These are phyloP conservation scores for Crataegus laevigata DNA, from an alignment of 306 rosid genomes.

Conservation along the genomic window DNA sequence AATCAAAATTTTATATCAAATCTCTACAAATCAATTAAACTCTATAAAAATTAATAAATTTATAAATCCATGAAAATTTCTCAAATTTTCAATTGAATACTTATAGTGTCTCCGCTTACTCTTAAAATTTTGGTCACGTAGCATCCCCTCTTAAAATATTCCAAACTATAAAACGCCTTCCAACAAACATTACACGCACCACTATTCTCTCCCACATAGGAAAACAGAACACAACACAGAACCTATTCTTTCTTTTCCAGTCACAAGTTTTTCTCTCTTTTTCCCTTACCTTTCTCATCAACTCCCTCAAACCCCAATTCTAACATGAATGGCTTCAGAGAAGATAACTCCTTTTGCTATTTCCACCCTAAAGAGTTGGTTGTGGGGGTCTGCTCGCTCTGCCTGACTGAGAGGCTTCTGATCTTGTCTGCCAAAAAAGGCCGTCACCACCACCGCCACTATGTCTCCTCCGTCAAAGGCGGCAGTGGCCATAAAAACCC, in stretches of 20 bases:
- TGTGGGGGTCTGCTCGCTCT: constrained; percentile 77
- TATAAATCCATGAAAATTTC: no score
- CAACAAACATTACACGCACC: constrained; percentile 5
- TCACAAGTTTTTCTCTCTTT: background rate
- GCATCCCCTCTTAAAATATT: background rate
- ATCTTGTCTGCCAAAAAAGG: constrained; percentile 59
- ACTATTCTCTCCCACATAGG: background rate
- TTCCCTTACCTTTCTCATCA: background rate
- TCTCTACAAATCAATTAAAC: no score
- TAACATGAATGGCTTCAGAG: constrained; percentile 48
- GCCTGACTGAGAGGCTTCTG: constrained; percentile 77
- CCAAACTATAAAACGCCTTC: constrained; percentile 1
- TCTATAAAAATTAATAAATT: no score
- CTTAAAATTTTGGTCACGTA: no score
- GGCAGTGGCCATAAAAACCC: constrained; percentile 13
- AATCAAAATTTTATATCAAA: no score
- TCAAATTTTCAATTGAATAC: no score
- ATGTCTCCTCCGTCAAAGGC: constrained; percentile 21
- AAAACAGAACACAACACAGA: background rate
- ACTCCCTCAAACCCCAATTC: constrained; percentile 4
- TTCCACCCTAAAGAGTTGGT: constrained; percentile 71
- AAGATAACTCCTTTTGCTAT: constrained; percentile 57
- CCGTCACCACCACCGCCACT: constrained; percentile 10
- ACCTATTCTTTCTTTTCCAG: background rate
- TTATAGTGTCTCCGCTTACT: no score